Evolutionary conservation across 768 basidiomycete species (phyloP), one percentile per base, ranked within the genome.

Genomic region (Sporobolomyces pararoseus): DNA sequence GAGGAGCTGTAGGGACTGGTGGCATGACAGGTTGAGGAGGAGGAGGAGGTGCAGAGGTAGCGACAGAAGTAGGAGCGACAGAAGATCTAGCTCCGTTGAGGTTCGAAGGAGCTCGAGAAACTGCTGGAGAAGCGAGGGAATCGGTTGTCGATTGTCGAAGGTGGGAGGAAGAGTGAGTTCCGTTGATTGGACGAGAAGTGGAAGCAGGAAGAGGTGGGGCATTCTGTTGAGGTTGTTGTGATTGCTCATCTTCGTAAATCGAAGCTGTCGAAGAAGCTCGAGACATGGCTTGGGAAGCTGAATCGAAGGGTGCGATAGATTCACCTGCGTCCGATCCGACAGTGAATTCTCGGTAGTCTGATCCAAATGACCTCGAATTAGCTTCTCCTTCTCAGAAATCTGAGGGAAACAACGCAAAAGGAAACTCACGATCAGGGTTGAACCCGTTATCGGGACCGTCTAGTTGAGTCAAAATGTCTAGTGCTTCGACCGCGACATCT

Each of bases 231-330:
- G 37, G 16, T 23, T 31, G 54, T 14, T 65, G 44, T 9, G 32
- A 31, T 51, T 52, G 57, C 29, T 25, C 29, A 29, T 53, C 52
- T 21, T 65, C 67, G 50, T 37, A 4, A 57, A 70, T 57, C 39
- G 69, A 71, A 1, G 63, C 63, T 5, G 58, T 55, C 17, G 66
- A 68, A 10, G 69, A 71, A 12, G 66, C 37, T 27, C 70, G 69
- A 19, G 66, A 68, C 68, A 74, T 70, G 32, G 73, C 69, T 34
- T 75, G 74, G 10, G 65, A 68, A 0, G 74, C 74, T 17, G 67
- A 69, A 44, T 75, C 60, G 44, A 68, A 72, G 2, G 74, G 74
- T 7, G 70, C 66, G 63, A 75, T 68, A 25, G 67, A 69, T 52
- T 71, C 69, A 25, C 68, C 70, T 1, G 61, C 65, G 32, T 65